Evolutionary conservation across 768 basidiomycete genomes (phyloP).

Genomic region (Collybiopsis luxurians): DNA sequence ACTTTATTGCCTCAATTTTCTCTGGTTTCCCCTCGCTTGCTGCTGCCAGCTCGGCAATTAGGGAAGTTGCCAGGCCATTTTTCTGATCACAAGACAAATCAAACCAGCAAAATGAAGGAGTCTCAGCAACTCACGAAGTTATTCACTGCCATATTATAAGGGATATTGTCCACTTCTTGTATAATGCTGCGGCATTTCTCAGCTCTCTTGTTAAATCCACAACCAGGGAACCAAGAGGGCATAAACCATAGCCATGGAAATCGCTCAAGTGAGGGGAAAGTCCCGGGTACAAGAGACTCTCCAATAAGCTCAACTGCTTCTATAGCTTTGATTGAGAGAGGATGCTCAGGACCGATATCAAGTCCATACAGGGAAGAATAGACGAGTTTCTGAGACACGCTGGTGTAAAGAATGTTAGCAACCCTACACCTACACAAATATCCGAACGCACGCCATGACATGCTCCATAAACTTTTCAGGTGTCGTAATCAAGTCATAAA

Average conservation of each 20-base stretch:
- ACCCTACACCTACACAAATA: neutral
- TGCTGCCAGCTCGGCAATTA: neutral
- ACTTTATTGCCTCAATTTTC: neutral
- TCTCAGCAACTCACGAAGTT: neutral
- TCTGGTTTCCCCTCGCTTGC: neutral
- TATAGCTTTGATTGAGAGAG: neutral
- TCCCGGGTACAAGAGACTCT: neutral
- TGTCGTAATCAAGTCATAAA: neutral
- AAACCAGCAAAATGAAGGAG: too few species aligned
- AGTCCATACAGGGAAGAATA: neutral
- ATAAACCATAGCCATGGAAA: neutral
- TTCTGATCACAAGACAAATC: too few species aligned
- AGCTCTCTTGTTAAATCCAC: neutral
- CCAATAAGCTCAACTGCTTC: neutral
- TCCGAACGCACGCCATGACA: neutral
- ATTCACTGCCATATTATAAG: neutral
- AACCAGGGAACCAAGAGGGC: slow-evolving; percentile 3
- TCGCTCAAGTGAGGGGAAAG: neutral
- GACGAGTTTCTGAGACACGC: neutral
- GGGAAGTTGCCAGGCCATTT: neutral
- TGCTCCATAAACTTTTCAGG: neutral
- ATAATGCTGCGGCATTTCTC: neutral
- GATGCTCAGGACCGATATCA: neutral
- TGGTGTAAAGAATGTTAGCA: neutral
- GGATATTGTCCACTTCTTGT: neutral